phyloP scores from a whole-genome alignment of 805 yeast genomes.

The Lachancea fermentati region DNA sequence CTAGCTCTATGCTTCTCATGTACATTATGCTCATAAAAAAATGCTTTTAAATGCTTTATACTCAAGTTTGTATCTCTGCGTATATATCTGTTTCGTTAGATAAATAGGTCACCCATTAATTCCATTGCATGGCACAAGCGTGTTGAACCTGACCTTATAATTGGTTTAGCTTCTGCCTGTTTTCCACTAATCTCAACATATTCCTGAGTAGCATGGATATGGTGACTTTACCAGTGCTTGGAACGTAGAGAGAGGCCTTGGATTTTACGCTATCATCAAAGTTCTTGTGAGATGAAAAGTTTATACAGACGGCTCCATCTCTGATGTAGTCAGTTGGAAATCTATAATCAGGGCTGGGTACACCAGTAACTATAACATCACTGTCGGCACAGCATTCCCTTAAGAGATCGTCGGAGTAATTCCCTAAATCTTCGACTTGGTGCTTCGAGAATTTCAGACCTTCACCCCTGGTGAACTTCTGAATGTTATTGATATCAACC shows the following conservation, averaged over 20 bases:
- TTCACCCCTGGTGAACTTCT: conserved; percentile 90
- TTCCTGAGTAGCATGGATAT: conserved; percentile 91
- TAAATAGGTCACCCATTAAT: too few relatives aligned
- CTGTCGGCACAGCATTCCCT: conserved; percentile 66
- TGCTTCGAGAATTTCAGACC: conserved; percentile 79
- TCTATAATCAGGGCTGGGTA: conserved; percentile 77
- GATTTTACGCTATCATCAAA: conserved; percentile 77
- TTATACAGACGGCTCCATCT: conserved; percentile 86
- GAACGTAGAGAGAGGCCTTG: conserved; percentile 87
- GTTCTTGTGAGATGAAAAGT: conserved; percentile 85
- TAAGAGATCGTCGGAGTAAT: conserved; percentile 37
- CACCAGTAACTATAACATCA: conserved; percentile 95
- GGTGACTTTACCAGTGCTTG: conserved; percentile 94
- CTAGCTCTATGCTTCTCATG: background rate
- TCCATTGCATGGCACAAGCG: too few relatives aligned
- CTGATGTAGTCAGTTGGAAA: conserved; percentile 76
- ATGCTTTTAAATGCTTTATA: background rate
- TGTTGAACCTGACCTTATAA: too few relatives aligned
- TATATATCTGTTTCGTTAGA: too few relatives aligned
- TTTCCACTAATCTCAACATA: conserved; percentile 72
- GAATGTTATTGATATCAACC: conserved; percentile 80
- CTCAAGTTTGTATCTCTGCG: too few relatives aligned
- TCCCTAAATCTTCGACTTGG: conserved; percentile 58
- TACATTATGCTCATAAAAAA: background rate
- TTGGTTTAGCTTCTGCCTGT: conserved; percentile 39